These are phyloP conservation scores for Kwoniella pini DNA, from an alignment of 768 basidiomycete species.

Conservation along the genomic window DNA sequence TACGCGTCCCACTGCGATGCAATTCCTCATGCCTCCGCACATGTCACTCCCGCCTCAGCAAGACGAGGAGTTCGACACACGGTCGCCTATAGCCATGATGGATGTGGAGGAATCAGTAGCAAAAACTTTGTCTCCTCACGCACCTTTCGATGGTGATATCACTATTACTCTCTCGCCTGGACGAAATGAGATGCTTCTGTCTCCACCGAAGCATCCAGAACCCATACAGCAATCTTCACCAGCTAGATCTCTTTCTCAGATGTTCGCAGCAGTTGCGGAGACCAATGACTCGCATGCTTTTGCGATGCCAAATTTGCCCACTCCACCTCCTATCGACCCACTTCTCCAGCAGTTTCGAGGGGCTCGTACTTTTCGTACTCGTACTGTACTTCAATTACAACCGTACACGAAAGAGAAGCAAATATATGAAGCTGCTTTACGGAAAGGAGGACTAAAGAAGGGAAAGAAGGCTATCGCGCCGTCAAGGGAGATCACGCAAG, in stretches of 20 bases:
- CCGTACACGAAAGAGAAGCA: slow-evolving; percentile 51
- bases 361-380: slow-evolving; percentile 45
- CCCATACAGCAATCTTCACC: slow-evolving; percentile 1
- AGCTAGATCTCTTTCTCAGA: slow-evolving; percentile 3
- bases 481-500: slow-evolving; percentile 27
- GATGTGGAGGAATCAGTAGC: too few species aligned
- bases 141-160: too few species aligned
- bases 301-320: not conserved
- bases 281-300: not conserved
- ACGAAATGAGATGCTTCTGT: not conserved
- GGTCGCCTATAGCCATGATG: too few species aligned
- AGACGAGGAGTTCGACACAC: too few species aligned
- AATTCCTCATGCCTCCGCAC: not conserved
- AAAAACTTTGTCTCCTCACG: too few species aligned
- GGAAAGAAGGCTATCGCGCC: slow-evolving; percentile 32
- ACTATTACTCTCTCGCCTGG: not conserved
- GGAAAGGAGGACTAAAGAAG: slow-evolving; percentile 45
- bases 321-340: slow-evolving; percentile 26
- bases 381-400: slow-evolving; percentile 51
- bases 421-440: slow-evolving; percentile 47
- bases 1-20: not conserved
- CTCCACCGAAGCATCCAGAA: not conserved
- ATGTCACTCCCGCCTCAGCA: too few species aligned
- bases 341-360: slow-evolving; percentile 37
- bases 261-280: slow-evolving; percentile 10